phyloP scores from a whole-genome alignment of 2,329 filamentous ascomycete genomes.

The Fusarium falciforme region DNA sequence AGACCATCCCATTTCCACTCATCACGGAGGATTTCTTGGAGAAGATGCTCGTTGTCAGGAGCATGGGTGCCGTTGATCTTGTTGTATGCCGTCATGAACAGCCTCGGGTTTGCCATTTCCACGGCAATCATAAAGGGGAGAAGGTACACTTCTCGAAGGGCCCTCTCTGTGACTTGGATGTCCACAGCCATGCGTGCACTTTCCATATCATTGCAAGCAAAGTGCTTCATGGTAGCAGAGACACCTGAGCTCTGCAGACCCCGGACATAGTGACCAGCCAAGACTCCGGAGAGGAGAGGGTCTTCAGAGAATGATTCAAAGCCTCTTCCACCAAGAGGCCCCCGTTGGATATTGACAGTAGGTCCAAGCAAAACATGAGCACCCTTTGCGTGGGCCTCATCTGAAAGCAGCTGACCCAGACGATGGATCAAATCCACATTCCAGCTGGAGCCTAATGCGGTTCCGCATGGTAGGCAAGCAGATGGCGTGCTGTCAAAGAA shows the following conservation, averaged over 20 bases:
- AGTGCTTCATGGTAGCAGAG: slow-evolving; percentile 27
- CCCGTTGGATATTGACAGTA: slow-evolving; percentile 58
- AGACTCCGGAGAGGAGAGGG: slow-evolving; percentile 55
- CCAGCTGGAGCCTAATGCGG: slow-evolving; percentile 28
- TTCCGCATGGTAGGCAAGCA: slow-evolving; percentile 36
- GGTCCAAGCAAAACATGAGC: slow-evolving; percentile 79
- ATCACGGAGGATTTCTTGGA: slow-evolving; percentile 43
- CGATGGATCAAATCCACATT: slow-evolving; percentile 17
- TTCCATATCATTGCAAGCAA: slow-evolving; percentile 29
- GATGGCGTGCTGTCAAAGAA: slow-evolving; percentile 40
- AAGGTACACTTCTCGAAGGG: slow-evolving; percentile 28
- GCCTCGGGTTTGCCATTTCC: slow-evolving; percentile 20
- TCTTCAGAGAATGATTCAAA: slow-evolving; percentile 59
- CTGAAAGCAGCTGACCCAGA: slow-evolving; percentile 20
- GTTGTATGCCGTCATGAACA: slow-evolving; percentile 37
- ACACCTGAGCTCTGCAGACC: slow-evolving; percentile 11
- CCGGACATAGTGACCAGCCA: slow-evolving; percentile 53
- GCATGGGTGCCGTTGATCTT: slow-evolving; percentile 43
- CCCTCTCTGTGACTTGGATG: slow-evolving; percentile 33
- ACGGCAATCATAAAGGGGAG: slow-evolving; percentile 32
- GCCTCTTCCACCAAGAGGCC: slow-evolving; percentile 55
- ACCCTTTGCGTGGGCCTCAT: slow-evolving; percentile 63
- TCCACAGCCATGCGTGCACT: slow-evolving; percentile 22
- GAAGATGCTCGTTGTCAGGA: slow-evolving; percentile 36
- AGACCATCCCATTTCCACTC: slow-evolving; percentile 51